Evolutionary conservation across 805 yeast genomes (phyloP).

Genomic region (Candida taoyuanica): DNA sequence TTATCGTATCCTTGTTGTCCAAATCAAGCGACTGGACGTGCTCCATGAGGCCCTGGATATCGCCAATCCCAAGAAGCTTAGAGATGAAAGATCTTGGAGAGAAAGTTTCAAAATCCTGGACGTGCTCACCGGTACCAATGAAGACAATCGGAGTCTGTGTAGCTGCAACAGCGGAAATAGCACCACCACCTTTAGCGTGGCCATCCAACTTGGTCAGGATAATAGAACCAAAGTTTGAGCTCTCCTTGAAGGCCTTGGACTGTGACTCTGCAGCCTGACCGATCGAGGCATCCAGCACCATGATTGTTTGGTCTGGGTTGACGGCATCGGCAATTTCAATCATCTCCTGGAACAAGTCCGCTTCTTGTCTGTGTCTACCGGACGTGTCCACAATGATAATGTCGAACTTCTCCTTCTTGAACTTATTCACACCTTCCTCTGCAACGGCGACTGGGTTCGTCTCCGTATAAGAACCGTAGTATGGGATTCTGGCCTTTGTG

Average conservation of each 20-base stretch:
- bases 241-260: conserved; percentile 89
- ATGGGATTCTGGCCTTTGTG: conserved; percentile 89
- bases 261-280: conserved; percentile 98
- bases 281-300: conserved; percentile 96
- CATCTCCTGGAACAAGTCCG: conserved; percentile 90
- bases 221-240: conserved; percentile 91
- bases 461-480: conserved; percentile 91
- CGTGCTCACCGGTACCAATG: conserved; percentile 98
- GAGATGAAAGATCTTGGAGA: conserved; percentile 86
- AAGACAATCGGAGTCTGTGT: conserved; percentile 92
- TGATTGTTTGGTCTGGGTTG: conserved; percentile 90
- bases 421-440: conserved; percentile 83
- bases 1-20: conserved; percentile 85
- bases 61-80: conserved; percentile 93
- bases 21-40: conserved; percentile 85
- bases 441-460: conserved; percentile 94
- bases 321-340: conserved; percentile 85
- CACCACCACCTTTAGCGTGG: conserved; percentile 99
- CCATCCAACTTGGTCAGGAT: conserved; percentile 97
- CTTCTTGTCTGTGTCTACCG: conserved; percentile 96
- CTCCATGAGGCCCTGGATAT: conserved; percentile 88
- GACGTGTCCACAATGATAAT: conserved; percentile 95
- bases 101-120: conserved; percentile 86
- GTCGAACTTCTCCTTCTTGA: conserved; percentile 87
- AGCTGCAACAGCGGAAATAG: conserved; percentile 97